Base-by-base conservation (phyloP, 139 green algal species). In the Tetradesmus lagerheimii region DNA sequence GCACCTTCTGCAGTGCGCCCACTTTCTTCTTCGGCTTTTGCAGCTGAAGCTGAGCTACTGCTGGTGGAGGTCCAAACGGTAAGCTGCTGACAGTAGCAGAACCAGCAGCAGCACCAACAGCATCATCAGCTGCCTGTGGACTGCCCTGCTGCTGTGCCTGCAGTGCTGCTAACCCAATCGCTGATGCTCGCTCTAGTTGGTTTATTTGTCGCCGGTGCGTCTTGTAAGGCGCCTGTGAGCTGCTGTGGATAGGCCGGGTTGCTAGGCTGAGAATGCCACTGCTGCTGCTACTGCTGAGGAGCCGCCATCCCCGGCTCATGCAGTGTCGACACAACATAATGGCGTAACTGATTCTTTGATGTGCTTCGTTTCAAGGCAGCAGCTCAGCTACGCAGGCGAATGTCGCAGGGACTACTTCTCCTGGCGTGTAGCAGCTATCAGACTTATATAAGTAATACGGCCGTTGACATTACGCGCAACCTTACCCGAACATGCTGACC, bases 1-100 rank as follows among this genome's bases (percentile, higher is more conserved):
- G 94, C 41, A 97, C 88, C 0, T 71, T 35, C 78, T 96, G 93
- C n/a, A 97, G 94, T 14, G 89, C 92, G 4, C 94, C 85, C n/a
- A 89, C 85, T 29, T 27, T 35, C 35, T 89, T 89, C 43, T 74
- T 83, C 41, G 76, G 67, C 25, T 15, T 35, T 71, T 75, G 38
- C 82, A 18, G 57, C 31, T 66, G 53, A 27, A 71, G 35, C 82
- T 79, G 57, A 23, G 82, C 34, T 78, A 45, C 47, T 50, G 34
- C 82, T 53, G 35, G 38, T 62, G 82, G 38, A 34, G 35, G 9
- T n/a, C 23, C 64, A 38, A 38, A 37, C 20, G 57, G n/a, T 29
- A 38, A 5, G 14, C 11, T 43, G 35, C 57, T 87, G 62, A 62
- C 29, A 53, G 27, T 15, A 62, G 83, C 83, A 66, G 62, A 18